Evolutionary conservation across 108 stramenopile species (phyloP).

Genomic region (Nitzschia sp.): DNA sequence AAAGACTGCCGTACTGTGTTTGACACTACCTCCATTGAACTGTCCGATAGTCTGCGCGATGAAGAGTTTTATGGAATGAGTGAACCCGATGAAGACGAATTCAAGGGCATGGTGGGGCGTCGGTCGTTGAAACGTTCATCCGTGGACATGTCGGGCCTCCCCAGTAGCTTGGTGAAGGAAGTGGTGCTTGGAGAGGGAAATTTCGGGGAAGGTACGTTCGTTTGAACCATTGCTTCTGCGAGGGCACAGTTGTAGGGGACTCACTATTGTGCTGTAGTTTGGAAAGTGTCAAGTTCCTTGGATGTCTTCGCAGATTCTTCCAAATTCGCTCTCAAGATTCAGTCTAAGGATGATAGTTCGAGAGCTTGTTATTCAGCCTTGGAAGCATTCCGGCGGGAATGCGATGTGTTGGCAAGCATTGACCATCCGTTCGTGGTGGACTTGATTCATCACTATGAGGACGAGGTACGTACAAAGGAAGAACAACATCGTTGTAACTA

Average conservation of each 20-base stretch:
- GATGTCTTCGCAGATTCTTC: constrained; percentile 14
- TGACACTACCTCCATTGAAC: constrained; percentile 33
- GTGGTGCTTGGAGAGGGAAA: constrained; percentile 52
- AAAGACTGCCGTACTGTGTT: constrained; percentile 64
- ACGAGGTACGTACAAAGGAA: constrained; percentile 16
- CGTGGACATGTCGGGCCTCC: constrained; percentile 1
- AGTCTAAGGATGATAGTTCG: constrained; percentile 61
- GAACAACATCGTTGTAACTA: neutral
- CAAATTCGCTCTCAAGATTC: constrained; percentile 82
- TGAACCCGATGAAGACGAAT: constrained; percentile 4
- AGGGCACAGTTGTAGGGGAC: neutral
- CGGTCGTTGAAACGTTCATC: constrained; percentile 4
- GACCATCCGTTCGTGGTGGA: constrained; percentile 89
- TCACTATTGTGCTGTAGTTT: neutral
- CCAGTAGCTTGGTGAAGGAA: neutral
- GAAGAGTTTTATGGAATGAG: constrained; percentile 36
- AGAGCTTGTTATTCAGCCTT: constrained; percentile 48
- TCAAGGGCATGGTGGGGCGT: constrained; percentile 2
- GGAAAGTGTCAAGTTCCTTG: neutral
- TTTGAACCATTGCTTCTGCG: neutral
- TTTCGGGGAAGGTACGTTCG: constrained; percentile 30
- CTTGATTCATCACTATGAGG: constrained; percentile 60
- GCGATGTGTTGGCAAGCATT: constrained; percentile 73
- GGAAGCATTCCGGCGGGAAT: constrained; percentile 69
- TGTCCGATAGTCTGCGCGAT: constrained; percentile 2